Base-by-base conservation (phyloP, 2,329 filamentous ascomycete genomes). In the Chaetomiaceae sp. region DNA sequence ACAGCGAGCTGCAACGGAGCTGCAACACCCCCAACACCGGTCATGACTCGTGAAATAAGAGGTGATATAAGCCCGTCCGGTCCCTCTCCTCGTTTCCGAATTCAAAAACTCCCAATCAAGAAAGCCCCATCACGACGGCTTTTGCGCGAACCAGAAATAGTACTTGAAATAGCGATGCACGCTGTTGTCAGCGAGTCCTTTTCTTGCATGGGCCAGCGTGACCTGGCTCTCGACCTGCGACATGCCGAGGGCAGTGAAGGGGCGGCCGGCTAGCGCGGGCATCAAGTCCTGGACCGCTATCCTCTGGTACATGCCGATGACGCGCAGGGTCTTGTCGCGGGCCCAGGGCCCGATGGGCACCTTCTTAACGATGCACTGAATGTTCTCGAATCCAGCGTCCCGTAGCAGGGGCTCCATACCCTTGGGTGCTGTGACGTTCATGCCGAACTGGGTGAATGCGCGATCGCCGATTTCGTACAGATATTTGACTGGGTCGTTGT, bases 201-300 rank as follows among this genome's bases (percentile, higher is more conserved):
- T 17, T 70, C 52, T 50, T 0, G 52, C 49, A 12, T 50, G 26
- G 5, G 46, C 48, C 14, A 52, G 12, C 3, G 71, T 73, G 0
- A 79, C 75, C 22, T 83, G 75, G 75, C 67, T 78, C 1, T 79
- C 75, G 0, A 81, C 81, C 49, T 78, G 78, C 0, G 81, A 79
- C 62, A 80, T 76, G 64, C 70, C 53, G 9, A 56, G 18, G 2
- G 47, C 52, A 6, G 33, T 36, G 34, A 56, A 51, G 2, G 51
- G 51, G 2, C 52, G 32, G 3, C 47, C 49, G 6, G 44, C 35
- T 1, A 56, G n/a, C 2, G 39, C 40, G 15, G 49, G 45, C 47
- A 56, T 39, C 6, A 54, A 18, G 8, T 46, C 42, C 2, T 40
- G 42, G 0, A 54, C 43, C 0, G 51, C 53, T 39, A 42, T 43